Evolutionary conservation across 495 filamentous ascomycete genomes (phyloP), one percentile per base, ranked within the genome.

Genomic region (Lindgomyces ingoldianus): DNA sequence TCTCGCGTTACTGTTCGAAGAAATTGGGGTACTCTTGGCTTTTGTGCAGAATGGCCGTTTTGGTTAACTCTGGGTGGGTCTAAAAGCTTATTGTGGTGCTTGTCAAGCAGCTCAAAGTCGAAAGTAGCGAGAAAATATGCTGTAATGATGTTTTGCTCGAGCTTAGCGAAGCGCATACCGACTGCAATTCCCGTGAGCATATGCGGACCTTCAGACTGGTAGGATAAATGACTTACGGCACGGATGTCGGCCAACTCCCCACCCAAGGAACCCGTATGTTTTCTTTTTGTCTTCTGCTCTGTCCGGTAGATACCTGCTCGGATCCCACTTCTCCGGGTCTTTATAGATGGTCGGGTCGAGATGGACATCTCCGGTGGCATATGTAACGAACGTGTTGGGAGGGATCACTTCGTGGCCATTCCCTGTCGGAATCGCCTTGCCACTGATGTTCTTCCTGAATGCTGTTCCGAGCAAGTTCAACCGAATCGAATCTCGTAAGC

Each of bases 201-300:
- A 18, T 42, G 10, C 27, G 6, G 19, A n/a, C 25, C 14, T n/a
- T 51, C 21, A 44, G 24, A 49, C 3, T 3, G 11, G 11, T 4
- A n/a, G 45, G 2, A 42, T 39, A 2, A 22, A 9, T 33, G 27
- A 59, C 66, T 51, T 62, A 63, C 67, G 48, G 65, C 81, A 83
- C 4, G 76, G 79, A 68, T 83, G 78, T 25, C 78, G 65, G 0
- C 69, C 79, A 1, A 59, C 36, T 27, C 80, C 80, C 80, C 80
- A 83, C 8, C 80, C 80, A 4, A 81, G 14, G 41, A 71, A 81
- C 1, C 53, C 71, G 36, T 77, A 68, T 0, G 65, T 48, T 9
- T 52, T 33, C 65, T 78, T 78, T 72, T 80, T 79, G 65, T 79
- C 75, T 62, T 82, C 78, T 25, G 71, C 78, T 4, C 74, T 62